Evolutionary conservation across 73 alveolate genomes (phyloP), one percentile per base, ranked within the genome.

Genomic region (Tetrahymena malaccensis): DNA sequence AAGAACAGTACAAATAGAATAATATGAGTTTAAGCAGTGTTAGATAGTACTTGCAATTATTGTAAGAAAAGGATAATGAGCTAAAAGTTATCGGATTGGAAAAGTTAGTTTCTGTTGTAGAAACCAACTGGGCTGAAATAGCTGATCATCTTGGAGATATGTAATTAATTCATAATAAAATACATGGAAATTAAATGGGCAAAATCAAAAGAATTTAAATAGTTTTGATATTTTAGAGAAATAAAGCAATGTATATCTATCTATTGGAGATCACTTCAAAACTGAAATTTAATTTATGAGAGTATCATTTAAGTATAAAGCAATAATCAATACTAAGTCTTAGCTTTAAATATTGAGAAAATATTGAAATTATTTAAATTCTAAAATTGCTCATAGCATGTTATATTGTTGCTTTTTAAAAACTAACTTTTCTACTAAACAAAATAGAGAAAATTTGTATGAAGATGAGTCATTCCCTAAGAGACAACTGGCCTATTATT

Each of bases 401-500:
- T 5, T 5, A 50, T 10, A 8, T 50, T 15, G 2, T 19, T 19
- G 83, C 31, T 1, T 50, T 50, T 50, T 50, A 50, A 50, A 50
- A 50, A 13, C 8, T 50, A 50, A 50, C 83, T 50, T 50, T 50
- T 50, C 5, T 50, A 7, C 27, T 21, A 50, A 44, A 19, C 83
- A 50, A 50, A 50, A 40, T 40, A 70, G 97, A 22, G 99, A 98
- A 95, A 94, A 96, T 15, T 96, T 98, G 21, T 95, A 96, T 84
- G 99, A 98, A 85, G 98, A 98, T 96, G 55, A 95, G 15, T 83
- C 94, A 34, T 96, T 98, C 97, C 98, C 99, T 17, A 96, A 96
- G 19, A 97, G 98, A 95, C 94, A 96, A 85, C 95, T 96, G 85
- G 99, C 98, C 17, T 96, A 98, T 55, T 97, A 58, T 56, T 94